Base-by-base conservation (phyloP, 306 rosid species). In the Notholithocarpus densiflorus region DNA sequence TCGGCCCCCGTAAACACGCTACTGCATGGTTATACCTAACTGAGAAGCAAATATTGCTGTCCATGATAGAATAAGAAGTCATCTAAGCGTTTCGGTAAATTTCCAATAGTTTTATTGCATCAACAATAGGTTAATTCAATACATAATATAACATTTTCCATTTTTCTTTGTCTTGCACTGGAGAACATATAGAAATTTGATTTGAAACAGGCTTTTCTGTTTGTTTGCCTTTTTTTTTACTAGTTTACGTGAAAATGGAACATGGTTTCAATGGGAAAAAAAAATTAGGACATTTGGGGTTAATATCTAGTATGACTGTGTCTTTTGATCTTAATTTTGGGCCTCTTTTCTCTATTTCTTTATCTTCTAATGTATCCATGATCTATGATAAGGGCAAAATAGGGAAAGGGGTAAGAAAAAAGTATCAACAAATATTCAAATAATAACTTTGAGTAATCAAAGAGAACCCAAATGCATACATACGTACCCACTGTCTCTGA, bases 401-500 rank as follows among this genome's bases (percentile, higher is more conserved):
- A 15, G 5, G 70, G 37, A 10, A 18, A 7, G 10, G 45, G 45
- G 43, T 17, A 64, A 64, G 72, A 11, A 32, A 19, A 34, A 4
- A 34, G 31, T 59, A 59, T 11, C 12, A 52, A 27, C 34, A 82
- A 52, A 75, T 15, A 62, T 56, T 21, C 13, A 31, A 76, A 80
- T 21, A 15, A 60, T 24, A 71, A 5, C 66, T 5, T n/a, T 60
- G 7, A 5, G 48, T 18, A 2, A 2, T 65, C 40, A 72, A 69
- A 76, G 61, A 29, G 21, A 76, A 65, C 13, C 40, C 59, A 24
- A 72, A 84, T 40, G 8, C 52, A 60, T 15, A 75, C 68, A 59
- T 31, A 82, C 96, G 32, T 89, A 95, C 98, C 97, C 98, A 75
- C 98, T 91, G 82, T 95, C 99, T 89, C 98, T 87, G 85, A 93